Evolutionary conservation across 1,284 basidiomycete species (phyloP).

Genomic region (Sanghuangporus baumii): DNA sequence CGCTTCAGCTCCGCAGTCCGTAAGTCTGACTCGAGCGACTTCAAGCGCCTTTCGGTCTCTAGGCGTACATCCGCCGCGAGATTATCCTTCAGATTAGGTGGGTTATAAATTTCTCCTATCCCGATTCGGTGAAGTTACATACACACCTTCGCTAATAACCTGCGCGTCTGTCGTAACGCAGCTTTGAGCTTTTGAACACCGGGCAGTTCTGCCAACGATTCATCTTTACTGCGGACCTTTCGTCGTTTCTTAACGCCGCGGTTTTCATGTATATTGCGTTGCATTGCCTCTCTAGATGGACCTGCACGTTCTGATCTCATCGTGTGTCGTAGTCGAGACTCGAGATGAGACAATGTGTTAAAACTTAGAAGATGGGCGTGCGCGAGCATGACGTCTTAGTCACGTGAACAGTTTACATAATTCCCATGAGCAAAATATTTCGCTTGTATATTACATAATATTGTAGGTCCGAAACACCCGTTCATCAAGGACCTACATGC

Average conservation of each 20-base stretch:
- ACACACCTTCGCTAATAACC: constrained; percentile 71
- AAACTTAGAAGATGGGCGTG: too few relatives aligned
- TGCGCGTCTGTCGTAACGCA: constrained; percentile 68
- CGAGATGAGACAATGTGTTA: too few relatives aligned
- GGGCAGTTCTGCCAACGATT: constrained; percentile 26
- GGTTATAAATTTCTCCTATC: not conserved
- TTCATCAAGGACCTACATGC: too few relatives aligned
- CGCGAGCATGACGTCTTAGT: too few relatives aligned
- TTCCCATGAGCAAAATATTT: too few relatives aligned
- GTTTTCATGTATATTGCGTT: not conserved
- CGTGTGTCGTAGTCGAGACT: not conserved
- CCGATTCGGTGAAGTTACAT: not conserved
- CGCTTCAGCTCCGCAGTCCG: constrained; percentile 49
- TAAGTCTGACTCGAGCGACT: constrained; percentile 72
- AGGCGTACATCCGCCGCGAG: constrained; percentile 75
- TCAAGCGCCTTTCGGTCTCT: constrained; percentile 69
- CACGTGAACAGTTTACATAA: too few relatives aligned
- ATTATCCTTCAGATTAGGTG: constrained; percentile 47
- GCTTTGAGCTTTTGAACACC: constrained; percentile 80
- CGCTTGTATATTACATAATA: too few relatives aligned
- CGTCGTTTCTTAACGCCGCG: not conserved
- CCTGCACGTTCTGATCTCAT: not conserved
- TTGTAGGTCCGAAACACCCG: too few relatives aligned
- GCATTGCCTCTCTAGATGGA: not conserved
- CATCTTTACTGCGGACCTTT: not conserved